Conservation (phyloP, 129 eudicot genomes). For the Lactuca saligna region DNA sequence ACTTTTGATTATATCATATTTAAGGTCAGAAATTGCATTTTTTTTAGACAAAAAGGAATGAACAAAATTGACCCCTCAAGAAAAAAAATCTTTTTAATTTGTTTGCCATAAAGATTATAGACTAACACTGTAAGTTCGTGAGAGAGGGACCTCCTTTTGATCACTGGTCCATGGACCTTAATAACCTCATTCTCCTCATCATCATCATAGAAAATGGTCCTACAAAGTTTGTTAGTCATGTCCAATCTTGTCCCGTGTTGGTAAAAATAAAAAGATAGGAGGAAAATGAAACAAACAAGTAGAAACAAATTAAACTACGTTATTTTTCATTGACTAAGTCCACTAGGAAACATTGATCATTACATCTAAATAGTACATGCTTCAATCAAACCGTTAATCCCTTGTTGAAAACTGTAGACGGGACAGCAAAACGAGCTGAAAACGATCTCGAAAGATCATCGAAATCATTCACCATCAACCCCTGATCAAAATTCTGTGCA, state of each 20-base stretch:
- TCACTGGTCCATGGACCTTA: not conserved
- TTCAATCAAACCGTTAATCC: slow-evolving; percentile 23
- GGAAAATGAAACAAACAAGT: not conserved
- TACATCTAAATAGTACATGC: slow-evolving; percentile 18
- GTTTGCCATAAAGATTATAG: no score
- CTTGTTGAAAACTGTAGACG: slow-evolving; percentile 24
- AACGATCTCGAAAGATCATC: slow-evolving; percentile 61
- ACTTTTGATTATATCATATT: no score
- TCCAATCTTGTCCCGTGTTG: not conserved
- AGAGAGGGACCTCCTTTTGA: not conserved
- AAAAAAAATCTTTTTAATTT: not conserved
- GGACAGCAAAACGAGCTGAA: slow-evolving; percentile 81
- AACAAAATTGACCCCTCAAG: not conserved
- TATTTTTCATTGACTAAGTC: slow-evolving; percentile 11
- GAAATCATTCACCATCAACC: slow-evolving; percentile 32
- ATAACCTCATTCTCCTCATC: not conserved
- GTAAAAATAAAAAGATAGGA: not conserved
- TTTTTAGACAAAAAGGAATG: not conserved
- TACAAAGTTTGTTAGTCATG: not conserved
- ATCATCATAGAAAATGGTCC: not conserved
- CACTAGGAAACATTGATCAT: slow-evolving; percentile 16
- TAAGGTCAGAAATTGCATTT: no score
- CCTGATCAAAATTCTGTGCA: slow-evolving; percentile 70
- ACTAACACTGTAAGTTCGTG: no score
- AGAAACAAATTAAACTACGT: slow-evolving; percentile 5